A percentile compares a stretch with the other conserved stretches of the same genome.
Conservation (phyloP, 2,329 filamentous ascomycete genomes). For the Dothideomycetidae sp. region DNA sequence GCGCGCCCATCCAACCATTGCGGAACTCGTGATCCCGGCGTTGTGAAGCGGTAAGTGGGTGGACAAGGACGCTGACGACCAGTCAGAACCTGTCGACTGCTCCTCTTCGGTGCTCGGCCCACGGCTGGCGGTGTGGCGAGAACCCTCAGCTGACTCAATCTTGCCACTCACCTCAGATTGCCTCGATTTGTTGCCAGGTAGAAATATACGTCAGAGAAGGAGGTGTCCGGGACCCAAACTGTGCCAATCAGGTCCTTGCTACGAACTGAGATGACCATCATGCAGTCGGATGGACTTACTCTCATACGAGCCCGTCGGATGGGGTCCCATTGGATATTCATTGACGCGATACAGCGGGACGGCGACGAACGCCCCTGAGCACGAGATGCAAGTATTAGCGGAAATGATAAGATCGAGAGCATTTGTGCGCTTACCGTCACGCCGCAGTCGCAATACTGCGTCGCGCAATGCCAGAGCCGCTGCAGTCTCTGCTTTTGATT, state of each 20-base stretch:
- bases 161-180: not conserved
- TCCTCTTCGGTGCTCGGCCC: too few species aligned
- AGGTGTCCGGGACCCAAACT: not conserved
- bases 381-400: too few species aligned
- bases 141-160: too few species aligned
- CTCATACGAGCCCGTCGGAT: not conserved
- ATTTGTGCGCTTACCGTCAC: not conserved
- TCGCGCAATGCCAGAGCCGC: not conserved
- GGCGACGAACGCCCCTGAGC: not conserved
- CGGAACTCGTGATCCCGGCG: not conserved
- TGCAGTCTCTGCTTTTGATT: not conserved
- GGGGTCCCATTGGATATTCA: not conserved
- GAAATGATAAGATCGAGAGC: too few species aligned
- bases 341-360: not conserved
- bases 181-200: not conserved
- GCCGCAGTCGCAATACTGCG: not conserved
- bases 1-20: not conserved
- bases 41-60: not conserved
- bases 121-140: too few species aligned
- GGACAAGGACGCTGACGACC: not conserved
- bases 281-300: not conserved
- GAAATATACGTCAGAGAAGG: not conserved
- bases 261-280: not conserved
- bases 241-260: too few species aligned
- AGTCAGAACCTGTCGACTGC: too few species aligned